Conservation (phyloP, 2,329 filamentous ascomycete genomes). For the Nemania sp. region DNA sequence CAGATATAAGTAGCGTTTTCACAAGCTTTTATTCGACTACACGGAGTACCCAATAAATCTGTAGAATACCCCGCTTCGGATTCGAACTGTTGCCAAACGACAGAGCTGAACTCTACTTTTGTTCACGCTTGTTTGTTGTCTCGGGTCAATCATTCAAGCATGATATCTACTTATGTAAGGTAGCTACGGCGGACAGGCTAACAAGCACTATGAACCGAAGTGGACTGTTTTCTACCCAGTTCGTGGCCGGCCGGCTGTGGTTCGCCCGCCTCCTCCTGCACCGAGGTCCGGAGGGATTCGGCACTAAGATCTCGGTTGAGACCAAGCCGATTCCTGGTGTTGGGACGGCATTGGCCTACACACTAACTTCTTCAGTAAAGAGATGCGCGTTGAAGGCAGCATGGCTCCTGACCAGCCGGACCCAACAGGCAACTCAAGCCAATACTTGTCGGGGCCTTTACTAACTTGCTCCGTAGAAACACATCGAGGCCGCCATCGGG, state of each 20-base stretch:
- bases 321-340: constrained; percentile 93
- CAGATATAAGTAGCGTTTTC: too few species aligned
- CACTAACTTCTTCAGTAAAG: constrained; percentile 87
- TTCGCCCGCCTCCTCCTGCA: constrained; percentile 79
- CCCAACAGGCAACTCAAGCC: too few species aligned
- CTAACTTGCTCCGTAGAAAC: constrained; percentile 53
- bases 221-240: too few species aligned
- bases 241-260: too few species aligned
- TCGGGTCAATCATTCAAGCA: constrained; percentile 5
- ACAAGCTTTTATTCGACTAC: too few species aligned
- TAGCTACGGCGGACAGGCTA: neutral
- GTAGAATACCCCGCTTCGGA: constrained; percentile 12
- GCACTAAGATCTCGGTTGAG: constrained; percentile 90
- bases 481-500: constrained; percentile 85
- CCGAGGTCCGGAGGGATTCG: constrained; percentile 94
- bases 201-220: constrained; percentile 8
- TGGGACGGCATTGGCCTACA: constrained; percentile 90
- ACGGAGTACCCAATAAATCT: constrained; percentile 12
- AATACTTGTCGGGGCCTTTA: neutral
- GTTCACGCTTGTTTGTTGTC: constrained; percentile 9
- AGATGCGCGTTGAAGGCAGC: constrained; percentile 87
- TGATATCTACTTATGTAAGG: too few species aligned
- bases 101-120: constrained; percentile 8
- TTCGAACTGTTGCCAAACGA: constrained; percentile 18
- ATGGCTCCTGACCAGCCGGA: constrained; percentile 53